phyloP scores from a whole-genome alignment of 768 basidiomycete genomes.

The Rossbeevera mucosa region DNA sequence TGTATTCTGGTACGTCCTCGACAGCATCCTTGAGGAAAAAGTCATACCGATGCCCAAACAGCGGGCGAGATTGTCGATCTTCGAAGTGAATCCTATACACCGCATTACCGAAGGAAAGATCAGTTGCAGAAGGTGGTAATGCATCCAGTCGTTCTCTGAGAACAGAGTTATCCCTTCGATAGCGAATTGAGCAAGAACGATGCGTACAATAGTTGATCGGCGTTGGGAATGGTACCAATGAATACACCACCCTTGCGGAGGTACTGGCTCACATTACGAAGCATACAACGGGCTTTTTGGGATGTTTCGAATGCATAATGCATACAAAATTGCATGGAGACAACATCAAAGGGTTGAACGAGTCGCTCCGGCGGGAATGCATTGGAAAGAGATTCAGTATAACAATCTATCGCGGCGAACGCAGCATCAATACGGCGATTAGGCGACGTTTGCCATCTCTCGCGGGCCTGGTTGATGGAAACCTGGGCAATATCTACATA shows the following conservation, averaged over 20 bases:
- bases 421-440: slow-evolving; percentile 63
- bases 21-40: slow-evolving; percentile 95
- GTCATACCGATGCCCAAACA: slow-evolving; percentile 89
- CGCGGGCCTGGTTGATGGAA: slow-evolving; percentile 84
- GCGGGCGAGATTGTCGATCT: slow-evolving; percentile 52
- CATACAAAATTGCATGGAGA: slow-evolving; percentile 99
- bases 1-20: slow-evolving; percentile 94
- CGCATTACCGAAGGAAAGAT: slow-evolving; percentile 83
- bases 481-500: slow-evolving; percentile 78
- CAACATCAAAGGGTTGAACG: slow-evolving; percentile 79
- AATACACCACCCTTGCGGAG: slow-evolving; percentile 85
- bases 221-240: slow-evolving; percentile 95
- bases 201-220: slow-evolving; percentile 75
- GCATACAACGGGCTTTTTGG: slow-evolving; percentile 84
- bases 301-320: slow-evolving; percentile 97
- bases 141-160: slow-evolving; percentile 66
- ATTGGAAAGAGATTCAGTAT: slow-evolving; percentile 62
- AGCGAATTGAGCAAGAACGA: slow-evolving; percentile 2
- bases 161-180: slow-evolving; percentile 13
- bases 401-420: slow-evolving; percentile 90
- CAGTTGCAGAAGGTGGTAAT: slow-evolving; percentile 58
- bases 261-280: slow-evolving; percentile 80
- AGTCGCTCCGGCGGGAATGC: slow-evolving; percentile 62
- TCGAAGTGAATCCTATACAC: slow-evolving; percentile 90
- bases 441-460: slow-evolving; percentile 56